Conservation (phyloP, 495 filamentous ascomycete genomes). For the Letharia columbiana region DNA sequence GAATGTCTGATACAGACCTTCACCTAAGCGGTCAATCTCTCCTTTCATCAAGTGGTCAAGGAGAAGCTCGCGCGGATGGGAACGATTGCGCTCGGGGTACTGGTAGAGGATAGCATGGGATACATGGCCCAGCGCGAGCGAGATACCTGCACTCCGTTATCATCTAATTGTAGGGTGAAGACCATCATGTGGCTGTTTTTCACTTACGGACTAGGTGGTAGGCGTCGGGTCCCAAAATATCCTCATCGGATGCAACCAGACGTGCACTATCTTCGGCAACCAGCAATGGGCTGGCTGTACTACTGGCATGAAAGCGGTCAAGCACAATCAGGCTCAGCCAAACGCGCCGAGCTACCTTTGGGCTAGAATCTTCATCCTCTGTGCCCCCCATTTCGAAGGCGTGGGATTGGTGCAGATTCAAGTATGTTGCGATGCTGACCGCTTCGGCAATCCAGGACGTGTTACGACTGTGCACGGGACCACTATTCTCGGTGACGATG, state of each 20-base stretch:
- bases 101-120: neutral
- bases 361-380: neutral
- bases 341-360: slow-evolving; percentile 35
- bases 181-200: neutral
- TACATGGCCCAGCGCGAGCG: slow-evolving; percentile 12
- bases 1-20: neutral
- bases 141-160: slow-evolving; percentile 1
- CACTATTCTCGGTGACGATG: slow-evolving; percentile 49
- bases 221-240: slow-evolving; percentile 24
- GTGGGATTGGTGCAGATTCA: slow-evolving; percentile 42
- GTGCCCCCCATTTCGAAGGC: neutral
- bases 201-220: slow-evolving; percentile 55
- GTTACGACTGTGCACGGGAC: slow-evolving; percentile 33
- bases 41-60: neutral
- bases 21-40: neutral
- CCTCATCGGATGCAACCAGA: slow-evolving; percentile 39
- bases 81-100: slow-evolving; percentile 1
- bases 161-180: neutral
- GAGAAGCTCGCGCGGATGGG: slow-evolving; percentile 3
- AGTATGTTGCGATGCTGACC: slow-evolving; percentile 47
- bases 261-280: slow-evolving; percentile 50
- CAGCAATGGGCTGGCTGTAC: slow-evolving; percentile 44
- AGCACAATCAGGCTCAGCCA: slow-evolving; percentile 61
- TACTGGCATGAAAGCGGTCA: slow-evolving; percentile 58
- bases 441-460: slow-evolving; percentile 46